These are phyloP conservation scores for Waltiozyma sp. DNA, from an alignment of 1,139 yeast genomes.

Conservation along the genomic window DNA sequence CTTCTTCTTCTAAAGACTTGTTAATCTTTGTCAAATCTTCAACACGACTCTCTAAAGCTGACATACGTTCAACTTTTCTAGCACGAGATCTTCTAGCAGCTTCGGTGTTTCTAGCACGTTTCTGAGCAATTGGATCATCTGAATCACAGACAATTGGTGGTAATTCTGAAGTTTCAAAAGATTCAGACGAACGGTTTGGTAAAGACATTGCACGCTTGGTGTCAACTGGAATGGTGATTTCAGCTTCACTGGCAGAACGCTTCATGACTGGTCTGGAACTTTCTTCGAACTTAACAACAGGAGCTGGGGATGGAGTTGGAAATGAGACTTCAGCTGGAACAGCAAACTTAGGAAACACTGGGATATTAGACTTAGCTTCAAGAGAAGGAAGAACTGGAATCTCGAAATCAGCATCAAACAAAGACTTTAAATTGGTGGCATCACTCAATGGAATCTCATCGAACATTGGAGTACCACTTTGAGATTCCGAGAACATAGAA, in stretches of 20 bases:
- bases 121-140: slow-evolving; percentile 57
- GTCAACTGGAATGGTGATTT: slow-evolving; percentile 3
- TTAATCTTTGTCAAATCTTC: slow-evolving; percentile 50
- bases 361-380: slow-evolving; percentile 1
- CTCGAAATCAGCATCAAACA: slow-evolving; percentile 29
- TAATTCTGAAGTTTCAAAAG: slow-evolving; percentile 59
- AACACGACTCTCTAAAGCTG: slow-evolving; percentile 69
- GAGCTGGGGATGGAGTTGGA: slow-evolving; percentile 6
- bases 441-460: slow-evolving; percentile 32
- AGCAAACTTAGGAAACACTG: neutral
- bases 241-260: slow-evolving; percentile 17
- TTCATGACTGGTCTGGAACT: slow-evolving; percentile 5
- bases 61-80: slow-evolving; percentile 81
- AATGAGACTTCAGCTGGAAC: slow-evolving; percentile 3
- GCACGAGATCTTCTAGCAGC: slow-evolving; percentile 96
- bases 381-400: slow-evolving; percentile 6
- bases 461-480: slow-evolving; percentile 56
- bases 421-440: slow-evolving; percentile 53
- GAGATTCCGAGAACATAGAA: slow-evolving; percentile 44
- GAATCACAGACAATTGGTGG: slow-evolving; percentile 53
- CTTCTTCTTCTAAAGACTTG: slow-evolving; percentile 45
- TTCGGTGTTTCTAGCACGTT: slow-evolving; percentile 92
- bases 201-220: slow-evolving; percentile 5
- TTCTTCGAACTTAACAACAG: slow-evolving; percentile 9
- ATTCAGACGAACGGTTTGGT: slow-evolving; percentile 19